Conservation (phyloP, 257 asterid genomes). For the Nicotiana undulata region DNA sequence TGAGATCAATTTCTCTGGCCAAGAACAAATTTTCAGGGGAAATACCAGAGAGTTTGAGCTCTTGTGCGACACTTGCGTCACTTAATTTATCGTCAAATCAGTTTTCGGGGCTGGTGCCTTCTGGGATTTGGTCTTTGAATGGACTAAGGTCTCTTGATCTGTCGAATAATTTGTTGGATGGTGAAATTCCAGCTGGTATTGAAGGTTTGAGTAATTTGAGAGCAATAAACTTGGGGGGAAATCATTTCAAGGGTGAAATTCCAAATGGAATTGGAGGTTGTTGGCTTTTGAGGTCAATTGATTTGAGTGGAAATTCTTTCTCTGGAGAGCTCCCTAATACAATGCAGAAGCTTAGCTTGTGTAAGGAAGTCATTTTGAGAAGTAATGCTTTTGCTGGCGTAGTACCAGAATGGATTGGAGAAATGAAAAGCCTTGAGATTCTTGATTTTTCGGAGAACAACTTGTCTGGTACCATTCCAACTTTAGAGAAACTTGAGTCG, state of each 20-base stretch:
- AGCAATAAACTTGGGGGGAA: slow-evolving; percentile 42
- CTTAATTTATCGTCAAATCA: slow-evolving; percentile 68
- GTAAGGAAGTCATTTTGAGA: slow-evolving; percentile 36
- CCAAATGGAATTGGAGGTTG: slow-evolving; percentile 69
- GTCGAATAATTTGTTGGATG: slow-evolving; percentile 63
- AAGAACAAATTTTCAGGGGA: slow-evolving; percentile 61
- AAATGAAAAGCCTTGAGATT: slow-evolving; percentile 55
- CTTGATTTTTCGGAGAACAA: slow-evolving; percentile 64
- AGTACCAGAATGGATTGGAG: slow-evolving; percentile 74
- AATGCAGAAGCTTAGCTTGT: slow-evolving; percentile 63
- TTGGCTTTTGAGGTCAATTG: slow-evolving; percentile 51
- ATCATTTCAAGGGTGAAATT: slow-evolving; percentile 47
- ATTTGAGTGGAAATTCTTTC: slow-evolving; percentile 52
- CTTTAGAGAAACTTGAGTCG: slow-evolving; percentile 47
- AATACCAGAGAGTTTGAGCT: slow-evolving; percentile 67
- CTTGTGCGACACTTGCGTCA: slow-evolving; percentile 60
- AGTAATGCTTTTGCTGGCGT: slow-evolving; percentile 43
- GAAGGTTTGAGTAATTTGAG: slow-evolving; percentile 53
- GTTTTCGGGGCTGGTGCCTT: slow-evolving; percentile 65
- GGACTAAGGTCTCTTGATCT: slow-evolving; percentile 74
- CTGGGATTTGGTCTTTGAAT: slow-evolving; percentile 59
- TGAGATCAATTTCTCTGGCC: slow-evolving; percentile 68
- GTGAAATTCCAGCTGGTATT: slow-evolving; percentile 52
- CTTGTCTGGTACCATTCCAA: slow-evolving; percentile 52
- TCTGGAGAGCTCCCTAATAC: slow-evolving; percentile 61